Evolutionary conservation across 768 basidiomycete genomes (phyloP).

Genomic region (Tremella mesenterica): DNA sequence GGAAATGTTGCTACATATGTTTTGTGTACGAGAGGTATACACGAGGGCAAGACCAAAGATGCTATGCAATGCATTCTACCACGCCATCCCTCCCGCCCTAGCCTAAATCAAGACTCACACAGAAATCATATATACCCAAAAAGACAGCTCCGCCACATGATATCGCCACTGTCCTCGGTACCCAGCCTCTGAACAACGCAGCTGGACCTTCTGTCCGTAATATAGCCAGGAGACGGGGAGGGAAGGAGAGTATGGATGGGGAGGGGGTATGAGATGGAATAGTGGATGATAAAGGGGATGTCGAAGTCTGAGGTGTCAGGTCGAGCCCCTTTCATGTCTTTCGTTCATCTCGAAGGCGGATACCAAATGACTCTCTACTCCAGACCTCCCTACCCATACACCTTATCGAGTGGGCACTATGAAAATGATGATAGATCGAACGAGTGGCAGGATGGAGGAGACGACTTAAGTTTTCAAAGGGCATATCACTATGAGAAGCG

Average conservation of each 20-base stretch:
- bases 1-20: no score
- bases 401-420: no score
- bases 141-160: constrained; percentile 94
- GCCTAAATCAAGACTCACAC: constrained; percentile 29
- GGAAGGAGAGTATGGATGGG: constrained; percentile 51
- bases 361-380: no score
- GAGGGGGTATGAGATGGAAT: constrained; percentile 11
- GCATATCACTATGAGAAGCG: no score
- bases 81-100: constrained; percentile 1
- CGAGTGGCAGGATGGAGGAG: no score
- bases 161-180: constrained; percentile 93
- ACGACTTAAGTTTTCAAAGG: no score
- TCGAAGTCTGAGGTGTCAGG: not conserved
- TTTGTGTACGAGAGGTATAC: no score
- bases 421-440: no score
- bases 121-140: constrained; percentile 79
- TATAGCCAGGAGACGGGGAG: constrained; percentile 57
- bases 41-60: no score
- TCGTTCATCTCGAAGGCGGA: no score
- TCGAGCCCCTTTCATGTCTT: not conserved
- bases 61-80: no score
- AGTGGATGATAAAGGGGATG: not conserved
- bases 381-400: no score
- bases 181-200: constrained; percentile 75
- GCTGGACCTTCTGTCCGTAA: constrained; percentile 60